Evolutionary conservation across 352 stramenopile species (phyloP), one percentile per base, ranked within the genome.

Genomic region (Phytopythium montanum): DNA sequence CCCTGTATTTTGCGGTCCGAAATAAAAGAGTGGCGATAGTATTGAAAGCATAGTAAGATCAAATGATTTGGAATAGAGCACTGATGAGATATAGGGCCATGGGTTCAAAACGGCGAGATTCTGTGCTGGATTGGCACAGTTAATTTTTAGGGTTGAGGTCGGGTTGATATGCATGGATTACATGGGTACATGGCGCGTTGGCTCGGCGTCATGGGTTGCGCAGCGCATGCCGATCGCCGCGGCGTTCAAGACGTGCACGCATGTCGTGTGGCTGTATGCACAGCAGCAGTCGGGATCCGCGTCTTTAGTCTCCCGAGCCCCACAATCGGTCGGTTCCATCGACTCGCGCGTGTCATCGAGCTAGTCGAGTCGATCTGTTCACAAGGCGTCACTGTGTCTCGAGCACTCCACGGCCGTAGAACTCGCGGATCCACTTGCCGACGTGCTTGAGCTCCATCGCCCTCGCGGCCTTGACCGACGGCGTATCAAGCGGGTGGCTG

Each of bases 341-440:
- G n/a, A n/a, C n/a, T n/a, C n/a, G n/a, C n/a, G n/a, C n/a, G n/a
- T n/a, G n/a, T n/a, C n/a, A n/a, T n/a, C n/a, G n/a, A n/a, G n/a
- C n/a, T n/a, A n/a, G n/a, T n/a, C n/a, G n/a, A n/a, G n/a, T n/a
- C n/a, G n/a, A n/a, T n/a, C n/a, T n/a, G n/a, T n/a, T n/a, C n/a
- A n/a, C n/a, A n/a, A n/a, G n/a, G n/a, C n/a, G n/a, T 54, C 28
- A 54, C 53, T 16, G 29, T 49, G 34, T 50, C 36, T 34, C 53
- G 21, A 26, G 12, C 21, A 23, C 8, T 21, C 29, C n/a, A 13
- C 44, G 21, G 23, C 13, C 23, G 44, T 50, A 50, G 44, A 50
- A 50, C 44, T 50, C 44, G 23, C 44, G 44, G 21, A 50, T 50
- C 44, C 44, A 50, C 10, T 50, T 50, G 44, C 8, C 21, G 21